Percentiles rank a stretch among this genome's conserved stretches.
phyloP scores from a whole-genome alignment of 2,329 filamentous ascomycete species.

The Fusarium sp. region DNA sequence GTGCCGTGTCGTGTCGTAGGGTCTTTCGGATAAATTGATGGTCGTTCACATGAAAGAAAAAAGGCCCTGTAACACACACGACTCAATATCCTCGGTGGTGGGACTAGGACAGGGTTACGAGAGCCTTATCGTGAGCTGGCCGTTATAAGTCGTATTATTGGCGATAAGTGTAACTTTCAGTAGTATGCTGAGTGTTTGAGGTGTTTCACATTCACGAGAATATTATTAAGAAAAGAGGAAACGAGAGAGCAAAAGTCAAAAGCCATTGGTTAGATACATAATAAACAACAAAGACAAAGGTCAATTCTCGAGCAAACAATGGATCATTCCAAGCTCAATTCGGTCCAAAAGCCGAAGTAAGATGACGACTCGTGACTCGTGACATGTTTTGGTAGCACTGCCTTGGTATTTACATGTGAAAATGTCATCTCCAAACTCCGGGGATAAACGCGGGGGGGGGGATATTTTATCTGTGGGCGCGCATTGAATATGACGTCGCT shows the following conservation, averaged over 20 bases:
- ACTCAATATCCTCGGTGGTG: conserved; percentile 32
- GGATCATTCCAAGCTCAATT: conserved; percentile 28
- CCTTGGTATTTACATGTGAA: conserved; percentile 45
- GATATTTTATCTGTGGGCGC: conserved; percentile 1
- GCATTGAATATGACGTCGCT: conserved; percentile 29
- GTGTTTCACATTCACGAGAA: neutral
- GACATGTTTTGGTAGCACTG: conserved; percentile 23
- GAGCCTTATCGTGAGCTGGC: conserved; percentile 13
- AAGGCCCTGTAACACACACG: conserved; percentile 16
- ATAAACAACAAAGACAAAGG: neutral
- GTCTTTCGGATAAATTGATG: conserved; percentile 18
- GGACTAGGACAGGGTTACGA: conserved; percentile 20
- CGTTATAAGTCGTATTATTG: conserved; percentile 2
- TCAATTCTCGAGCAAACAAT: conserved; percentile 5
- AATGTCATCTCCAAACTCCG: conserved; percentile 30
- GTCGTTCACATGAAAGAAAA: conserved; percentile 44
- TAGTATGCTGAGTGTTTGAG: neutral
- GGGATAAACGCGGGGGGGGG: conserved; percentile 30
- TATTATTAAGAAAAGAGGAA: neutral
- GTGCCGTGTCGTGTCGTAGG: conserved; percentile 1
- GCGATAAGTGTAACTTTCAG: conserved; percentile 6
- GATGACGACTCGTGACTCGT: conserved; percentile 42
- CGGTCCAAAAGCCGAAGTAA: conserved; percentile 37
- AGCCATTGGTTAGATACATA: neutral
- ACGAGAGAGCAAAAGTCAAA: neutral